phyloP scores from a whole-genome alignment of 441 rosid species.

The Erodium moschatum region DNA sequence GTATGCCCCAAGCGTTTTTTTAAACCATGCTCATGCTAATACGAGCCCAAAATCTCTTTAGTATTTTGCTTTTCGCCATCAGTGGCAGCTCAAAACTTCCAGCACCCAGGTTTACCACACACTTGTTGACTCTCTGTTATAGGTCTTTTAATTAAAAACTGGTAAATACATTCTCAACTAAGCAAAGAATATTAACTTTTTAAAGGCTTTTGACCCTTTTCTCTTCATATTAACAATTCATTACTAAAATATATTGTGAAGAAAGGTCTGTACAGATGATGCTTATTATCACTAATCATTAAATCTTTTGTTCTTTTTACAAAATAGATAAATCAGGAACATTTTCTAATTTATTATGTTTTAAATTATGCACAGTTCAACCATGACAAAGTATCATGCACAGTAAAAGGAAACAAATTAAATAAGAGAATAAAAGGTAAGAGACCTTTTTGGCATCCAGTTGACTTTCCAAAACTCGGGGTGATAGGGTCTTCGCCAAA shows the following conservation, averaged over 20 bases:
- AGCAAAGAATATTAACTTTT: neutral
- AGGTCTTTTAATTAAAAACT: neutral
- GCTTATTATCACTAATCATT: neutral
- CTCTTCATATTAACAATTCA: neutral
- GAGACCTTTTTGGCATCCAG: conserved; percentile 87
- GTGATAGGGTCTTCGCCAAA: conserved; percentile 86
- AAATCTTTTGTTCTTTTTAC: neutral
- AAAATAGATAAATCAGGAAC: neutral
- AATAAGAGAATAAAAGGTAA: neutral
- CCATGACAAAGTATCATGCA: too few species aligned
- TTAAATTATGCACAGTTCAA: too few species aligned
- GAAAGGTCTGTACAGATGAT: neutral
- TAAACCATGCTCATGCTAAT: neutral
- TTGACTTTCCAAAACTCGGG: conserved; percentile 92
- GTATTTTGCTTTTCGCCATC: neutral
- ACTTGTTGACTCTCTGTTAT: neutral
- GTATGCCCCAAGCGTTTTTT: too few species aligned
- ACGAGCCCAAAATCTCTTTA: neutral
- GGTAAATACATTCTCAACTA: neutral
- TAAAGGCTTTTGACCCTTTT: neutral
- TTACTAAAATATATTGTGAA: neutral
- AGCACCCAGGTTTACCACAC: neutral
- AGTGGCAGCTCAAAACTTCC: neutral
- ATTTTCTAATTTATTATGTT: too few species aligned
- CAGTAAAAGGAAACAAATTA: too few species aligned